A percentile compares a stretch with the other conserved stretches of the same genome.
These are phyloP conservation scores for Thermochaetoides thermophila DNA, from an alignment of 495 filamentous ascomycete species.

Conservation along the genomic window DNA sequence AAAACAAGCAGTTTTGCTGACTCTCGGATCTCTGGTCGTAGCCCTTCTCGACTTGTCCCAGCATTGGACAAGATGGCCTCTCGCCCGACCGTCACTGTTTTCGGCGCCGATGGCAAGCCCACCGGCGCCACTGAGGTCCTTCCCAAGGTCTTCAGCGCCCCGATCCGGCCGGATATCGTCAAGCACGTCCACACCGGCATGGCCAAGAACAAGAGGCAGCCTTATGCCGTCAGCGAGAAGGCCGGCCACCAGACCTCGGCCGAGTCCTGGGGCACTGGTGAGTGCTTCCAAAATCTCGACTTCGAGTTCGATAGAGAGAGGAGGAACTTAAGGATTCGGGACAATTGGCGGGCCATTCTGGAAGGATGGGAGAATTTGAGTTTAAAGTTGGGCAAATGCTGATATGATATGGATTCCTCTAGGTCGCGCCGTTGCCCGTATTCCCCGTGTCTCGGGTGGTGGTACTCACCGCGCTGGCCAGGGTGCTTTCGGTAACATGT, in stretches of 20 bases:
- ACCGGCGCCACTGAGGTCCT: constrained; percentile 76
- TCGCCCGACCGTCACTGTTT: constrained; percentile 87
- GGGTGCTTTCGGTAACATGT: constrained; percentile 99
- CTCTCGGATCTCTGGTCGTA: constrained; percentile 1
- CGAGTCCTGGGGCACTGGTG: constrained; percentile 99
- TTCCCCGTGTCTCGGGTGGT: constrained; percentile 98
- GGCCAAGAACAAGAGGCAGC: constrained; percentile 99
- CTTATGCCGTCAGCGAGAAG: constrained; percentile 99
- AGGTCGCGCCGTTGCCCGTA: constrained; percentile 99
- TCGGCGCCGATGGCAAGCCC: constrained; percentile 81
- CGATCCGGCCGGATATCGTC: constrained; percentile 97
- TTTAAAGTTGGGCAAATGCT: constrained; percentile 8
- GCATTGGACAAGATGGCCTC: constrained; percentile 60
- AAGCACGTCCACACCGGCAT: constrained; percentile 98
- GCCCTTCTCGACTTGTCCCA: constrained; percentile 11
- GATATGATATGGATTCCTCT: constrained; percentile 8
- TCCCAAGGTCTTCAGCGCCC: constrained; percentile 84
- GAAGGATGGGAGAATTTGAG: constrained; percentile 1
- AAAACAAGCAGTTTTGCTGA: too few relatives aligned
- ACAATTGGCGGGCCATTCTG: background rate
- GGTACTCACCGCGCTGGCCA: constrained; percentile 99
- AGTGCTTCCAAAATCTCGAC: constrained; percentile 34
- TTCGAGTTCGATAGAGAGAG: background rate
- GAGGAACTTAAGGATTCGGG: background rate
- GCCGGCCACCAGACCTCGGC: constrained; percentile 98